Evolutionary conservation across 257 asterid genomes (phyloP).

Genomic region (Petrea volubilis): DNA sequence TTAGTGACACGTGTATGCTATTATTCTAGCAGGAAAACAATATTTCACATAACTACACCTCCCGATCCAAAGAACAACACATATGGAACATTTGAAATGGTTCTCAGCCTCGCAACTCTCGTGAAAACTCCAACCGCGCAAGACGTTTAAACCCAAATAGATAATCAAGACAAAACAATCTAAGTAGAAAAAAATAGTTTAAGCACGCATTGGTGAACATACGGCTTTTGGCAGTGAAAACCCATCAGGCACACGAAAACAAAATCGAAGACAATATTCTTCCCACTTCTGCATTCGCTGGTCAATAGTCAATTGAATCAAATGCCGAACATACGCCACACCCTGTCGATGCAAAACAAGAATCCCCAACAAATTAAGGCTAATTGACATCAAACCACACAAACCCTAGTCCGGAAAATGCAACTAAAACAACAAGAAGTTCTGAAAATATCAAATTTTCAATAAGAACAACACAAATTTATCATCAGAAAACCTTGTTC

Average conservation of each 20-base stretch:
- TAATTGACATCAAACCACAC: neutral
- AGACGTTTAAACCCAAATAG: neutral
- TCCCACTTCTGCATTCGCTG: slow-evolving; percentile 56
- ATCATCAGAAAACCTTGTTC: slow-evolving; percentile 32
- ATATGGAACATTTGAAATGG: neutral
- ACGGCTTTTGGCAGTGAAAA: slow-evolving; percentile 40
- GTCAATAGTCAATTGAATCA: slow-evolving; percentile 36
- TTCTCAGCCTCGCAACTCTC: neutral
- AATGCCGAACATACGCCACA: slow-evolving; percentile 29
- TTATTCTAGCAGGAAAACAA: neutral
- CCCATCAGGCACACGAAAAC: slow-evolving; percentile 53
- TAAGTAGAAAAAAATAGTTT: too few relatives aligned
- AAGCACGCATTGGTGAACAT: slow-evolving; percentile 11
- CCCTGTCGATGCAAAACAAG: slow-evolving; percentile 37
- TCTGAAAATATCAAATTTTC: neutral
- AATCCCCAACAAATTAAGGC: slow-evolving; percentile 1
- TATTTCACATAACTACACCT: neutral
- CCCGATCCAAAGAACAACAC: neutral
- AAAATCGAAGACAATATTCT: slow-evolving; percentile 44
- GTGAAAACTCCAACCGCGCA: neutral
- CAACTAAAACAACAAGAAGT: neutral
- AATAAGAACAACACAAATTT: neutral
- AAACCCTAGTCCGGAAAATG: slow-evolving; percentile 6
- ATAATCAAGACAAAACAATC: neutral
- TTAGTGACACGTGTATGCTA: neutral